Evolutionary conservation across 495 filamentous ascomycete genomes (phyloP).

Genomic region (Penicillium arizonense): DNA sequence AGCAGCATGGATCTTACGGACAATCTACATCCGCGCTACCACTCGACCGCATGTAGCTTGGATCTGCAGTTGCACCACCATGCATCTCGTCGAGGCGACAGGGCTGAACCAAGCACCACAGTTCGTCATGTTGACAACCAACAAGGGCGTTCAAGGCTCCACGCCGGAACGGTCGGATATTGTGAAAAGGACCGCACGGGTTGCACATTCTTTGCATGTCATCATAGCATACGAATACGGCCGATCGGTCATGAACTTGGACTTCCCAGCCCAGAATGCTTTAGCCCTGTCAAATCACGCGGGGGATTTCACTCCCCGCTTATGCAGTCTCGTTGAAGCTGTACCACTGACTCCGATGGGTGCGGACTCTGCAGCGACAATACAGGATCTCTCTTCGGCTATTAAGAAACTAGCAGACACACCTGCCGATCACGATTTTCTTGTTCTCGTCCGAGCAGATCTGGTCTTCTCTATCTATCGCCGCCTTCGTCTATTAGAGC

Average conservation of each 20-base stretch:
- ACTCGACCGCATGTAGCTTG: slow-evolving; percentile 40
- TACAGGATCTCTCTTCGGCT: slow-evolving; percentile 16
- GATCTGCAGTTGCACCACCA: slow-evolving; percentile 38
- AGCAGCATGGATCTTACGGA: slow-evolving; percentile 39
- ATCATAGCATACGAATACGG: slow-evolving; percentile 43
- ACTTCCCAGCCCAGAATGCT: slow-evolving; percentile 3
- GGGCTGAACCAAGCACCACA: slow-evolving; percentile 38
- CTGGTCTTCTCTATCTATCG: slow-evolving; percentile 39
- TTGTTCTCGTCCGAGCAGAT: slow-evolving; percentile 33
- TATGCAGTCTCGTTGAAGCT: slow-evolving; percentile 18
- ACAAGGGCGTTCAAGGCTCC: slow-evolving; percentile 2
- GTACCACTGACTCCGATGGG: slow-evolving; percentile 15
- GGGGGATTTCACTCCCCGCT: slow-evolving; percentile 16
- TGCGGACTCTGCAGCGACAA: slow-evolving; percentile 1
- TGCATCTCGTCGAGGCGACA: slow-evolving; percentile 45
- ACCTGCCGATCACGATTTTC: slow-evolving; percentile 20
- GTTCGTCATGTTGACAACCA: slow-evolving; percentile 10
- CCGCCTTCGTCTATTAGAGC: slow-evolving; percentile 33
- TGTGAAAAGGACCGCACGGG: slow-evolving; percentile 26
- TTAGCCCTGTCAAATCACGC: neutral
- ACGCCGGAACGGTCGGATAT: slow-evolving; percentile 14
- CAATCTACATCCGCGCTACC: slow-evolving; percentile 38
- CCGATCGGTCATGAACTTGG: slow-evolving; percentile 26
- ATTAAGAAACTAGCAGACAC: slow-evolving; percentile 10
- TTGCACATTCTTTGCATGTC: slow-evolving; percentile 33